Base-by-base conservation (phyloP, 2,329 filamentous ascomycete species). In the Nemania sp. region DNA sequence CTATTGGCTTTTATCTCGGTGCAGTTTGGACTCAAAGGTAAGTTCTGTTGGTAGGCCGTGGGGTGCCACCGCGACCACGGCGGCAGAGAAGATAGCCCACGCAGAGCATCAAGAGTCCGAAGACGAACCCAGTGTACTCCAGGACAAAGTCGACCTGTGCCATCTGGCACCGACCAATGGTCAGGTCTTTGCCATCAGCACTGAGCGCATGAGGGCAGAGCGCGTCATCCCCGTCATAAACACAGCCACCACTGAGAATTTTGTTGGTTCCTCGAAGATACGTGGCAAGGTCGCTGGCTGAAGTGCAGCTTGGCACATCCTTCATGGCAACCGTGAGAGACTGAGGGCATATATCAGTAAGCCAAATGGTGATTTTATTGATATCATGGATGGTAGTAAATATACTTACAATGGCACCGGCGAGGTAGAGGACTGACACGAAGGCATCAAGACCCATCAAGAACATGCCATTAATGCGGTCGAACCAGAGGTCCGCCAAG, bases 231-330 rank as follows among this genome's bases (percentile, higher is more conserved):
- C 27, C 20, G 3, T 2, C 2, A 6, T 43, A 1, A 3, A 53
- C 1, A 20, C 66, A 69, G 3, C 66, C 66, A 20, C 63, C 66
- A 20, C 27, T 64, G 57, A 67, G 20, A 38, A 70, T 69, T 13
- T 18, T 22, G 53, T 67, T 69, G 7, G 22, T 35, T 3, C 8
- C 7, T n/a, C 66, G 52, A 11, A 20, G n/a, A 45, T 47, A 24
- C 13, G n/a, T 4, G 7, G 66, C 32, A 3, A 15, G 8, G 0
- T 22, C 13, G 47, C 62, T 58, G 10, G 20, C 57, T 18, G 58
- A 27, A 1, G 22, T 55, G 51, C 69, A 70, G n/a, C 61, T 64
- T 3, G 38, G 5, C 3, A 67, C 43, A 3, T 1, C 15, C 5
- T 8, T 38, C 43, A 70, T 20, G 29, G 54, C 62, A 0, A 62